phyloP scores from a whole-genome alignment of 202 grass and related monocot species.

The Miscanthus sacchariflorus region DNA sequence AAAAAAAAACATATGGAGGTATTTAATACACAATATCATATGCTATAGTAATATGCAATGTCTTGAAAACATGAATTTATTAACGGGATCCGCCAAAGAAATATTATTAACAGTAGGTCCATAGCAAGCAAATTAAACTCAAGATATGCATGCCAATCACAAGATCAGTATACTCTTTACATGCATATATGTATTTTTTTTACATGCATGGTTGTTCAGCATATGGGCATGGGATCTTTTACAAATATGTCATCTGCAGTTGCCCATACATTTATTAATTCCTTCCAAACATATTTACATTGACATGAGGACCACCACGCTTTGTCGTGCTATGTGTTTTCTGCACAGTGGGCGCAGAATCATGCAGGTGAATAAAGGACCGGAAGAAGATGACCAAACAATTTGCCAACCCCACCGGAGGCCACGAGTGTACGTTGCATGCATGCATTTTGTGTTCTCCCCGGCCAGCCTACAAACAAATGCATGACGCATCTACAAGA shows the following conservation, averaged over 20 bases:
- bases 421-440: neutral
- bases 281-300: neutral
- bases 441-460: neutral
- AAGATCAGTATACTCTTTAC: neutral
- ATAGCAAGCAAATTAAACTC: neutral
- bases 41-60: neutral
- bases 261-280: neutral
- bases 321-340: neutral
- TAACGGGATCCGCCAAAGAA: neutral
- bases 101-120: neutral
- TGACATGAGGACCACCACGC: neutral
- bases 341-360: neutral
- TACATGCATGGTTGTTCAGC: neutral
- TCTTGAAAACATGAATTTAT: neutral
- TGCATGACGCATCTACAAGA: conserved; percentile 15
- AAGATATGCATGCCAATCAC: neutral
- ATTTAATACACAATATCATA: neutral
- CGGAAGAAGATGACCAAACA: neutral
- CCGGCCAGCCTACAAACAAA: neutral
- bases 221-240: neutral
- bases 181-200: neutral
- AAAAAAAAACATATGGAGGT: neutral
- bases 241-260: neutral
- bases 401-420: conserved; percentile 10
- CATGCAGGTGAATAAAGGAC: neutral